These are phyloP conservation scores for Dryas octopetala DNA, from an alignment of 306 rosid genomes.

Conservation along the genomic window DNA sequence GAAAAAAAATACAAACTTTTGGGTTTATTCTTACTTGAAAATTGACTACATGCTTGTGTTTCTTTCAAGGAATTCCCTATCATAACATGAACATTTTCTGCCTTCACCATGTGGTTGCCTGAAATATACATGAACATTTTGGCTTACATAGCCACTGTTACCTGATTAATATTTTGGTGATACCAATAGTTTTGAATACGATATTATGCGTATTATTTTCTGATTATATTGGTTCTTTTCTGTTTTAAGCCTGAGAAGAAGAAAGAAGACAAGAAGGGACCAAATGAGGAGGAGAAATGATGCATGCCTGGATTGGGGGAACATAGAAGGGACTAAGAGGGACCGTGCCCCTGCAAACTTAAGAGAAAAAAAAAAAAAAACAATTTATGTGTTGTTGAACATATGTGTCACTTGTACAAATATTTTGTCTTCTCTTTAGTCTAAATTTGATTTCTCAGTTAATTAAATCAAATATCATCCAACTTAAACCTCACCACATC, in stretches of 20 bases:
- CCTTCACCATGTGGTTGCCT: not conserved
- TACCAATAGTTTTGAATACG: not conserved
- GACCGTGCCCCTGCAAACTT: no score
- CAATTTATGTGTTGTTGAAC: no score
- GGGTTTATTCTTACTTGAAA: no score
- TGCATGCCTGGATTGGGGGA: constrained; percentile 16
- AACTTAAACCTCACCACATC: no score
- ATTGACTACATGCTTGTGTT: not conserved
- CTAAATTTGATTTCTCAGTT: no score
- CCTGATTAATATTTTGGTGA: constrained; percentile 11
- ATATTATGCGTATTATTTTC: constrained; percentile 11
- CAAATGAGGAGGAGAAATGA: constrained; percentile 67
- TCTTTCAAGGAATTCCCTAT: not conserved
- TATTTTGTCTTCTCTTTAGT: no score
- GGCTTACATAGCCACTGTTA: not conserved
- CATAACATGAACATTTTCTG: not conserved
- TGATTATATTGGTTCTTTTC: constrained; percentile 24
- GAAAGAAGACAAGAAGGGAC: constrained; percentile 63
- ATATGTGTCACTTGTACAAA: no score
- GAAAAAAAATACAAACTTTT: no score
- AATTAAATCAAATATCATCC: no score
- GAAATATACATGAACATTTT: not conserved
- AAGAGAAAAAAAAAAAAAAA: no score
- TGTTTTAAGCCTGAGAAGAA: constrained; percentile 59
- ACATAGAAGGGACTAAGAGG: no score